A percentile compares a stretch with the other conserved stretches of the same genome.
Conservation (phyloP, 352 stramenopile genomes). For the Saprolegnia diclina region DNA sequence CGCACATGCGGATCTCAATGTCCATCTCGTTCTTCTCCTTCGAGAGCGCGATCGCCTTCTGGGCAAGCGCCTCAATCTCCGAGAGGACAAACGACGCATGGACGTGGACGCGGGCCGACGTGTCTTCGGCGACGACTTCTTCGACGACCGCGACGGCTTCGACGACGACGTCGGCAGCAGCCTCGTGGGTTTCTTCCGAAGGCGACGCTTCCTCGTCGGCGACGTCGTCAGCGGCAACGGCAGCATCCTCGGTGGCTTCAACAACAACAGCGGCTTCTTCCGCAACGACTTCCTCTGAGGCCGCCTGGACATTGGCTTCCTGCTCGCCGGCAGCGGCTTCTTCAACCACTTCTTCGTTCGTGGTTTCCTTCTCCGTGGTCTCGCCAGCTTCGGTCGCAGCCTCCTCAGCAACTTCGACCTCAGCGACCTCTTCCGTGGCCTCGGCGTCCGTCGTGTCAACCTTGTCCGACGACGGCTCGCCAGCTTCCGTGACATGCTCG, state of each 20-base stretch:
- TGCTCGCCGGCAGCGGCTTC: constrained; percentile 26
- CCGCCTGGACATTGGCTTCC: constrained; percentile 17
- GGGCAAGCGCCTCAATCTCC: constrained; percentile 68
- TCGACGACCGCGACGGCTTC: neutral
- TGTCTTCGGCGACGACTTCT: constrained; percentile 15
- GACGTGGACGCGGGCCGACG: constrained; percentile 52
- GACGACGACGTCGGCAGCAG: constrained; percentile 3
- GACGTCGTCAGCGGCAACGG: constrained; percentile 26
- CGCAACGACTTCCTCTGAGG: neutral
- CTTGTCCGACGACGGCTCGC: constrained; percentile 18
- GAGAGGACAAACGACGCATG: constrained; percentile 64
- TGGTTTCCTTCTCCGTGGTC: constrained; percentile 29
- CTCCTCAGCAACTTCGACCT: constrained; percentile 12
- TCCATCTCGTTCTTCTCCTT: constrained; percentile 80
- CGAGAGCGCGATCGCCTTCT: constrained; percentile 60
- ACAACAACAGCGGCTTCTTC: constrained; percentile 25
- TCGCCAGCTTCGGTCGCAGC: constrained; percentile 19
- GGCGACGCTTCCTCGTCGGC: constrained; percentile 11
- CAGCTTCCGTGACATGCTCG: constrained; percentile 28
- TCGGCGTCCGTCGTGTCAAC: constrained; percentile 23
- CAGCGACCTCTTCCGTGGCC: constrained; percentile 26
- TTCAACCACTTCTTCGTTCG: constrained; percentile 18
- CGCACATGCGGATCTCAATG: constrained; percentile 48
- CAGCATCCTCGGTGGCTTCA: constrained; percentile 25
- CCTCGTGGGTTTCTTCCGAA: constrained; percentile 9